Percentiles rank a stretch among this genome's conserved stretches.
These are phyloP conservation scores for Boletus coccyginus DNA, from an alignment of 768 basidiomycete genomes.

Conservation along the genomic window DNA sequence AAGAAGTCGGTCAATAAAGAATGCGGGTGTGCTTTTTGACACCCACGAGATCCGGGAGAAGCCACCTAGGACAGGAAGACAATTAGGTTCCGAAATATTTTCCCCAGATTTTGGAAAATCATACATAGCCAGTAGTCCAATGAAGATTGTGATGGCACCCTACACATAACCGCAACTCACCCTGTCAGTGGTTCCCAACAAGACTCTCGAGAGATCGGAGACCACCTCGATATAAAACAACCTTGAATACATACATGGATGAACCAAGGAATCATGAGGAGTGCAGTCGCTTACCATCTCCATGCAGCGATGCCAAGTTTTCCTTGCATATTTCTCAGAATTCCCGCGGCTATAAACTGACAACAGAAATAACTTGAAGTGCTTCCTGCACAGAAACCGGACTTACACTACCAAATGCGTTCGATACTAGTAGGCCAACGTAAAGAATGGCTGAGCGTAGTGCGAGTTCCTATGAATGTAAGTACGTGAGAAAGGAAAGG, in stretches of 20 bases:
- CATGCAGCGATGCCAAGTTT: constrained; percentile 64
- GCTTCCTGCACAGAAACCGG: not conserved
- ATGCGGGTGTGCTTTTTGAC: not conserved
- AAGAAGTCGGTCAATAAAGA: not conserved
- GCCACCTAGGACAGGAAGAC: constrained; percentile 40
- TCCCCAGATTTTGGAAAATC: not conserved
- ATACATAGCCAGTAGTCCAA: constrained; percentile 56
- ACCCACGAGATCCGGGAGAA: constrained; percentile 58
- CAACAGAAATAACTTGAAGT: not conserved
- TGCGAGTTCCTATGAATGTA: constrained; percentile 49
- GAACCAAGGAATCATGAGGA: not conserved
- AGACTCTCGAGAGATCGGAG: not conserved
- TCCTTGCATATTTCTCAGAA: constrained; percentile 70
- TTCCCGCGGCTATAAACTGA: constrained; percentile 70
- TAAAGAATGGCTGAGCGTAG: constrained; percentile 62
- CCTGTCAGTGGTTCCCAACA: not conserved
- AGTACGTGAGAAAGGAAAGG: not conserved
- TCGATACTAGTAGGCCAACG: constrained; percentile 57
- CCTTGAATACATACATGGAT: constrained; percentile 37
- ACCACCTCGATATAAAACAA: constrained; percentile 66
- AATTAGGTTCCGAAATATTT: not conserved
- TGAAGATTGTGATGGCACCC: constrained; percentile 61
- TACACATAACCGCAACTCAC: constrained; percentile 19
- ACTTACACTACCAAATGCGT: constrained; percentile 64
- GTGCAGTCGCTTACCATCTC: constrained; percentile 49